Evolutionary conservation across 1,139 yeast species (phyloP).

Genomic region (Yamadazyma oceani): DNA sequence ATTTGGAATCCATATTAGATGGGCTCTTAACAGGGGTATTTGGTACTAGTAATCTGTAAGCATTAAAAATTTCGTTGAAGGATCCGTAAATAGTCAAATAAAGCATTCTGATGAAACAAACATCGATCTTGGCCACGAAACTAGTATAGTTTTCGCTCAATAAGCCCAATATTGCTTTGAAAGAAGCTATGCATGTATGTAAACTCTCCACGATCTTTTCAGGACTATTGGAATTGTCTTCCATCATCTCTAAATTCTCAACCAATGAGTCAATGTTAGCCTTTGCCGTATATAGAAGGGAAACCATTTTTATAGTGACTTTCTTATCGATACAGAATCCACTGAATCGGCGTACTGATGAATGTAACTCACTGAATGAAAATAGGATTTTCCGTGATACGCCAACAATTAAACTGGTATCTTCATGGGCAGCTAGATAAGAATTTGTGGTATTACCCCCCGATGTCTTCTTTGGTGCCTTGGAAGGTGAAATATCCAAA

Average conservation of each 20-base stretch:
- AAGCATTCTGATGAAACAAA: conserved; percentile 70
- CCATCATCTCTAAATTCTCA: conserved; percentile 58
- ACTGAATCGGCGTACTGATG: conserved; percentile 64
- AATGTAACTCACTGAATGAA: conserved; percentile 68
- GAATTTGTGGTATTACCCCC: background rate
- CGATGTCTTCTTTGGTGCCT: conserved; percentile 3
- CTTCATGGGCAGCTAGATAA: conserved; percentile 11
- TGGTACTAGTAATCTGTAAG: conserved; percentile 59
- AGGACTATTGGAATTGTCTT: conserved; percentile 35
- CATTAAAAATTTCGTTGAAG: conserved; percentile 71
- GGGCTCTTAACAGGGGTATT: conserved; percentile 9
- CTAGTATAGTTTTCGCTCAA: conserved; percentile 47
- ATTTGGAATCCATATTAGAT: conserved; percentile 6
- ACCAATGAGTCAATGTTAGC: conserved; percentile 59
- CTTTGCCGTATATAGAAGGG: conserved; percentile 55
- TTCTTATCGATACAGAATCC: conserved; percentile 67
- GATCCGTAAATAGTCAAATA: conserved; percentile 72
- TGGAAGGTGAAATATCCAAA: conserved; percentile 14
- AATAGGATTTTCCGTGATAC: conserved; percentile 58
- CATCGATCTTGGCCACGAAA: conserved; percentile 58
- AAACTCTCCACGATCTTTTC: conserved; percentile 32
- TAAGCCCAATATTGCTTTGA: conserved; percentile 51
- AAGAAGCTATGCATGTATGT: conserved; percentile 41
- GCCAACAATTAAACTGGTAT: conserved; percentile 36
- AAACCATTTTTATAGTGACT: conserved; percentile 57